phyloP scores from a whole-genome alignment of 2,329 filamentous ascomycete species.

The Botrytis hyacinthi region DNA sequence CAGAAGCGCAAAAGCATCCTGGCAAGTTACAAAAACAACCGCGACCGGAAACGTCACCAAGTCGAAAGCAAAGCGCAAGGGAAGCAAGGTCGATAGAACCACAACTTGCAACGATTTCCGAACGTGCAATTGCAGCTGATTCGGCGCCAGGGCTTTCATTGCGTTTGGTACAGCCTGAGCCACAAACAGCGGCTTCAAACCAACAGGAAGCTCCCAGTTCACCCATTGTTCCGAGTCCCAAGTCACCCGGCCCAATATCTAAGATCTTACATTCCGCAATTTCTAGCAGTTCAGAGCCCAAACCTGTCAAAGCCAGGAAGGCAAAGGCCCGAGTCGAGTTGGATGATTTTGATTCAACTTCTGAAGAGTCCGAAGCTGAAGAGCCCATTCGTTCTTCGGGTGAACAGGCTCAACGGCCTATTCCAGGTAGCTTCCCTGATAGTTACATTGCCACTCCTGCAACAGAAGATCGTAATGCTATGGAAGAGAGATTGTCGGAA shows the following conservation, averaged over 20 bases:
- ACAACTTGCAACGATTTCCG: constrained; percentile 31
- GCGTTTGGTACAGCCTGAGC: constrained; percentile 36
- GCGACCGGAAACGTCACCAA: constrained; percentile 33
- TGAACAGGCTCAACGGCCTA: constrained; percentile 33
- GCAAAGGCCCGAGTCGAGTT: constrained; percentile 63
- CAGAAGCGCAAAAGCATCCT: constrained; percentile 51
- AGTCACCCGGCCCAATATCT: constrained; percentile 41
- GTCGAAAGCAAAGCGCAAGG: constrained; percentile 27
- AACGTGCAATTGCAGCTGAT: constrained; percentile 32
- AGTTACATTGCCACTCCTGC: constrained; percentile 34
- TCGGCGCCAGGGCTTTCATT: constrained; percentile 35
- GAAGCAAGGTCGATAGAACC: constrained; percentile 31
- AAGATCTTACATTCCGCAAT: constrained; percentile 45
- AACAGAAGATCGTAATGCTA: constrained; percentile 38
- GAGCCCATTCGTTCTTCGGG: constrained; percentile 29
- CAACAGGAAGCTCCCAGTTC: constrained; percentile 34
- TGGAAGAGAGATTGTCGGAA: constrained; percentile 56
- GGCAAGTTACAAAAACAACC: constrained; percentile 71
- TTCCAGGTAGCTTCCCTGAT: constrained; percentile 40
- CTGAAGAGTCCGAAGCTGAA: constrained; percentile 41
- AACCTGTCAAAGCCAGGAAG: constrained; percentile 56
- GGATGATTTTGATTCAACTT: constrained; percentile 63
- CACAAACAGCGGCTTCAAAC: constrained; percentile 30
- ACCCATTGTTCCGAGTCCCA: constrained; percentile 42
- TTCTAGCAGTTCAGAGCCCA: constrained; percentile 46